A percentile compares a stretch with the other conserved stretches of the same genome.
phyloP scores from a whole-genome alignment of 2,329 filamentous ascomycete species.

The Ascochyta pisi region DNA sequence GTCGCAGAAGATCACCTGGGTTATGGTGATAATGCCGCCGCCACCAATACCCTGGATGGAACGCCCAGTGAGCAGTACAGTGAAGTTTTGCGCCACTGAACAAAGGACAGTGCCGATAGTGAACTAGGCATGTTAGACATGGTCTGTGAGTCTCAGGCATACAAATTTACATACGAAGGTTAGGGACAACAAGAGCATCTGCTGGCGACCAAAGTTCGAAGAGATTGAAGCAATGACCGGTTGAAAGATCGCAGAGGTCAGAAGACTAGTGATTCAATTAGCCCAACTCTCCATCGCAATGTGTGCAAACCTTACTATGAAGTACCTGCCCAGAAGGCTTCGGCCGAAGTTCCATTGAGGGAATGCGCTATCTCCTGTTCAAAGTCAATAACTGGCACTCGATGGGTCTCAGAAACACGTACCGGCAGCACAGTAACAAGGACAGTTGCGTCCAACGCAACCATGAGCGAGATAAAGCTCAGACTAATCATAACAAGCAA shows the following conservation, averaged over 20 bases:
- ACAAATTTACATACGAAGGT: constrained; percentile 33
- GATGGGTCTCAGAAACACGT: background rate
- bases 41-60: constrained; percentile 50
- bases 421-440: constrained; percentile 40
- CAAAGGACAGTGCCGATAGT: constrained; percentile 56
- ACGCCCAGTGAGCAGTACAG: constrained; percentile 44
- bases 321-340: constrained; percentile 76
- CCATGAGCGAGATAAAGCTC: constrained; percentile 37
- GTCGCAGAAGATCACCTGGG: constrained; percentile 55
- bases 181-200: constrained; percentile 46
- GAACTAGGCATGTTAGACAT: constrained; percentile 35
- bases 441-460: constrained; percentile 41
- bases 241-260: constrained; percentile 68
- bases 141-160: too few species aligned
- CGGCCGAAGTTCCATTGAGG: constrained; percentile 32
- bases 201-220: constrained; percentile 60
- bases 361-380: constrained; percentile 32
- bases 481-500: constrained; percentile 40
- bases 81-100: constrained; percentile 45
- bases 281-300: background rate
- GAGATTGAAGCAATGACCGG: constrained; percentile 54
- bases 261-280: constrained; percentile 47
- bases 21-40: constrained; percentile 51
- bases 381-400: background rate
- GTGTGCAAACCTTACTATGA: constrained; percentile 55